phyloP scores from a whole-genome alignment of 2,329 filamentous ascomycete genomes.

The Penicillium frequentans region DNA sequence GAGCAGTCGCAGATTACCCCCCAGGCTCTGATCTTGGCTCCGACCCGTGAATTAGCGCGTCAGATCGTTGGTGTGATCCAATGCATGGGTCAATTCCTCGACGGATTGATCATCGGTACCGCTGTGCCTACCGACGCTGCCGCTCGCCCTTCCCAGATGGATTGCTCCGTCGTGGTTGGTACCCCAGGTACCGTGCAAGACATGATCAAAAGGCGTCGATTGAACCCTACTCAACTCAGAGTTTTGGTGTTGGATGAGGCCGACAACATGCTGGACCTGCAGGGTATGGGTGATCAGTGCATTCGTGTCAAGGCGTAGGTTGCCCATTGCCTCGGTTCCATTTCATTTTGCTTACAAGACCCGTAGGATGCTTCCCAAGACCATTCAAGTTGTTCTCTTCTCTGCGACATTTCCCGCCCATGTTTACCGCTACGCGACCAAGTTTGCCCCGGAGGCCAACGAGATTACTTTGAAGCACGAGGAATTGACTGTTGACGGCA shows the following conservation, averaged over 20 bases:
- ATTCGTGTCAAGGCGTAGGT: constrained; percentile 80
- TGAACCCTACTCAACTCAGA: constrained; percentile 71
- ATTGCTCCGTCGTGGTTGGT: constrained; percentile 81
- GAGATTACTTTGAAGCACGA: constrained; percentile 84
- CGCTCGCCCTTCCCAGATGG: constrained; percentile 66
- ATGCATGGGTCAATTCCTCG: constrained; percentile 80
- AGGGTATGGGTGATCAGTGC: constrained; percentile 93
- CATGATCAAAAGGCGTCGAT: constrained; percentile 71
- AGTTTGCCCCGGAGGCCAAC: constrained; percentile 84
- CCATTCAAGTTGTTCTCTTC: constrained; percentile 87
- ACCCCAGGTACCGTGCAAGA: constrained; percentile 94
- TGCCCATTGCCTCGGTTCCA: background rate
- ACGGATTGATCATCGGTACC: constrained; percentile 71
- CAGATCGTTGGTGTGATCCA: constrained; percentile 87
- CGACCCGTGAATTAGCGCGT: constrained; percentile 84
- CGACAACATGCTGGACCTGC: constrained; percentile 97
- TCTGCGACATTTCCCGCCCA: constrained; percentile 90
- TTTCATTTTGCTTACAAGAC: constrained; percentile 30
- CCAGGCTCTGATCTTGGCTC: constrained; percentile 86
- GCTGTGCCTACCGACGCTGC: constrained; percentile 76
- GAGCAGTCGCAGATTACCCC: constrained; percentile 59
- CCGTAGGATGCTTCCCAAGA: constrained; percentile 67
- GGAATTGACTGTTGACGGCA: constrained; percentile 93
- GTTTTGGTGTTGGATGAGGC: constrained; percentile 93
- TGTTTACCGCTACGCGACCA: constrained; percentile 78